Evolutionary conservation across 306 rosid genomes (phyloP), one percentile per base, ranked within the genome.

Genomic region (Lotus japonicus): DNA sequence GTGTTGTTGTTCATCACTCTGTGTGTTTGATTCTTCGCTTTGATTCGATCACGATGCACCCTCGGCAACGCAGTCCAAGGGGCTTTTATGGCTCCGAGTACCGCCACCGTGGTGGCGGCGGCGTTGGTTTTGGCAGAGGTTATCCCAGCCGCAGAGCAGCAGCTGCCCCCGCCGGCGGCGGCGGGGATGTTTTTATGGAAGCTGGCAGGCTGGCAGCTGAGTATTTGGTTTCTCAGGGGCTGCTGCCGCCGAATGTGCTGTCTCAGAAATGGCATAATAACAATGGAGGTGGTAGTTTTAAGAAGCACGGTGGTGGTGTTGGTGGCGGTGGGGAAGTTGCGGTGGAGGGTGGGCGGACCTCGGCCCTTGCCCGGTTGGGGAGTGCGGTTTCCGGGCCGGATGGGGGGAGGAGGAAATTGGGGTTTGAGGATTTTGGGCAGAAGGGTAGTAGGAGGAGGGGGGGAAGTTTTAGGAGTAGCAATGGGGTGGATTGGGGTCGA

Each of bases 131-230:
- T 13, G 73, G 56, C 9, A 71, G 82, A 65, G 63, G 73, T 7
- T 58, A 74, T 66, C 15, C 19, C 3, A 57, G 14, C 44, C 78
- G 78, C 8, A 53, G 78, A 73, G 71, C 14, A 3, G 23, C 49
- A 21, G 51, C 48, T 2, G 61, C 15, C 3, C 14, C 15, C 4
- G 57, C 5, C 5, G 38, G 9, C 1, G 79, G n/a, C 2, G 79
- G 61, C 0, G 72, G 77, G 0, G 96, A 94, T 7, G 52, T 94
- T 51, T 94, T 94, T 14, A 64, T 86, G 56, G 98, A 94, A 78
- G 98, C 98, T 0, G 98, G 98, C 6, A 87, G 98, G 5, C 84
- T 94, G 7, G 98, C 98, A 0, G 95, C 97, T 0, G 95, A 94
- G 82, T 94, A 94, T 73, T 71, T 94, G 69, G 98, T 86, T 18